Base-by-base conservation (phyloP, 1,284 basidiomycete genomes). In the Butyriboletus appendiculatus region DNA sequence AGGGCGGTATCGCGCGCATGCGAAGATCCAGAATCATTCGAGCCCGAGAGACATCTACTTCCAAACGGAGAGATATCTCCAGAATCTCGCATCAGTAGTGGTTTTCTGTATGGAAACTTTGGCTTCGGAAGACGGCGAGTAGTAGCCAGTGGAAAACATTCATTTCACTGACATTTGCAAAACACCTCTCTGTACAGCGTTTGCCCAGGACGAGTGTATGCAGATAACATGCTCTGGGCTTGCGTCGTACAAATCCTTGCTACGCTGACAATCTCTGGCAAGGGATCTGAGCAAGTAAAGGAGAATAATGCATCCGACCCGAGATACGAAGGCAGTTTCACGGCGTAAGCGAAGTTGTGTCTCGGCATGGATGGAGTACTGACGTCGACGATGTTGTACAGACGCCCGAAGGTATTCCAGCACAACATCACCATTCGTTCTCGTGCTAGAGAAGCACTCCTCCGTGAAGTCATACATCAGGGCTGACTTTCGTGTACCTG, bases 61-160 rank as follows among this genome's bases (percentile, higher is more conserved):
- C 45, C 50, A 18, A 38, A 41, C 11, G 50, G 45, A 10, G 45
- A 40, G 15, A 1, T 52, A 28, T 33, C 37, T n/a, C 45, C 26
- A 20, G 50, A 48, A 5, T 52, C 50, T 20, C 50, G 44, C 22
- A 34, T 52, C 38, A 33, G 30, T 12, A 35, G n/a, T 33, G 50
- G 50, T 2, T 52, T 52, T 49, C 24, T 52, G 16, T 48, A 26
- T 15, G 50, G 50, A 24, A 52, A 48, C 45, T 52, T 52, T 22
- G 50, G 50, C 45, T 52, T 52, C 10, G 50, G 50, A 35, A 52
- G 50, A 20, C 50, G 50, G 50, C 28, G 10, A 4, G 50, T 49
- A 28, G 28, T 15, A 4, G 22, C 16, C 30, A 24, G n/a, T n/a
- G 10, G 4, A n/a, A 8, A 24, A 16, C 16, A 12, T 24, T 2